These are phyloP conservation scores for Volvox reticuliferus DNA, from an alignment of 139 green algal species.

Conservation along the genomic window DNA sequence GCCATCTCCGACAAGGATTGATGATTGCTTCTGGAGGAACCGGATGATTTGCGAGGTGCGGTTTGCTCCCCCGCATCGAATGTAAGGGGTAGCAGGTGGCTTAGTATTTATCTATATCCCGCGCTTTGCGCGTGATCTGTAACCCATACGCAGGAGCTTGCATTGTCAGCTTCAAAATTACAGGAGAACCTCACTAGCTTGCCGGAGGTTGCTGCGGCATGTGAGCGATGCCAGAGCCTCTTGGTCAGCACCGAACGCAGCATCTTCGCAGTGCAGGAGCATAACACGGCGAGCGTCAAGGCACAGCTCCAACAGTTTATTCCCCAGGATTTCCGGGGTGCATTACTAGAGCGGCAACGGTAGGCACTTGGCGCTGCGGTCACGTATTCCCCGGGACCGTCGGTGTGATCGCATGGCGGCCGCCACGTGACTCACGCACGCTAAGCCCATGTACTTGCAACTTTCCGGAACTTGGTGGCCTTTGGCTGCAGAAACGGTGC, in stretches of 20 bases:
- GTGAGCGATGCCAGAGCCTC: not conserved
- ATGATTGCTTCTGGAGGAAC: constrained; percentile 55
- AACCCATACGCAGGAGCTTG: constrained; percentile 18
- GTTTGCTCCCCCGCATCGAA: not conserved
- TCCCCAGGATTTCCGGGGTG: constrained; percentile 48
- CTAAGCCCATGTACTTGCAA: too few species aligned
- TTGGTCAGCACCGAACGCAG: constrained; percentile 1
- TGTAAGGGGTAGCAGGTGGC: not conserved
- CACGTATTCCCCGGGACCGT: too few species aligned
- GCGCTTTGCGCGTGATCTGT: too few species aligned
- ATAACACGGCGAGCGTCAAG: constrained; percentile 23
- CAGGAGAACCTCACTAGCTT: not conserved
- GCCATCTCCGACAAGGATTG: constrained; percentile 31
- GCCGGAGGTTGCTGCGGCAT: not conserved
- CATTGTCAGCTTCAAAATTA: not conserved
- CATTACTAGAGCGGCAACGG: constrained; percentile 48
- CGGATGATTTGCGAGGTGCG: constrained; percentile 49
- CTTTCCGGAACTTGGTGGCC: too few species aligned
- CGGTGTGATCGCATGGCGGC: too few species aligned
- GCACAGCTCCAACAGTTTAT: constrained; percentile 43
- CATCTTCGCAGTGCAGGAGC: constrained; percentile 32
- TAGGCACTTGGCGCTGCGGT: not conserved
- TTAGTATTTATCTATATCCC: not conserved
- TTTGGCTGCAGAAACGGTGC: too few species aligned
- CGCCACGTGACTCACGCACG: too few species aligned